These are phyloP conservation scores for Pelargonium fulgidum DNA, from an alignment of 441 rosid species.

Conservation along the genomic window DNA sequence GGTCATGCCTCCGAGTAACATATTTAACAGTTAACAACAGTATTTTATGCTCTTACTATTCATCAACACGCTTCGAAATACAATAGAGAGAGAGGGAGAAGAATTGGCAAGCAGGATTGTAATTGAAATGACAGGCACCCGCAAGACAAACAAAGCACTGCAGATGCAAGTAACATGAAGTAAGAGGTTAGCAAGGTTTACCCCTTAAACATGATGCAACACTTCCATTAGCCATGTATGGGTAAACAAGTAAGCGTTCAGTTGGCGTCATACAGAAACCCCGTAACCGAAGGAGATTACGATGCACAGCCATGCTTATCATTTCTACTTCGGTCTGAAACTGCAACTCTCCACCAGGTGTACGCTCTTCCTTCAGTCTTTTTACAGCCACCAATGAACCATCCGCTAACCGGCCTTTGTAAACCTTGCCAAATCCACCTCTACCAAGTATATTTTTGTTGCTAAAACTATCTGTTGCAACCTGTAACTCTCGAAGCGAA, in stretches of 20 bases:
- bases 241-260: constrained; percentile 80
- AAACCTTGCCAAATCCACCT: constrained; percentile 94
- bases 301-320: constrained; percentile 96
- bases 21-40: neutral
- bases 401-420: constrained; percentile 82
- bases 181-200: constrained; percentile 18
- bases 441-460: constrained; percentile 82
- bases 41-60: neutral
- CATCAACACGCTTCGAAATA: neutral
- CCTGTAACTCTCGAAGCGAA: constrained; percentile 81
- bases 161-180: neutral
- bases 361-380: constrained; percentile 81
- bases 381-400: constrained; percentile 90
- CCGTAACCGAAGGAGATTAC: constrained; percentile 73
- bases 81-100: neutral
- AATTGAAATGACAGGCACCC: neutral
- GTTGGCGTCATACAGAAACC: constrained; percentile 97
- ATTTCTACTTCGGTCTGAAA: constrained; percentile 94
- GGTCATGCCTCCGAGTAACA: no score
- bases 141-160: constrained; percentile 7
- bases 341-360: constrained; percentile 90
- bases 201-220: constrained; percentile 96
- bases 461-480: constrained; percentile 81
- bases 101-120: constrained; percentile 3
- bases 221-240: constrained; percentile 96